Evolutionary conservation across 2,329 filamentous ascomycete species (phyloP).

Genomic region (Aspergillus versicolor): DNA sequence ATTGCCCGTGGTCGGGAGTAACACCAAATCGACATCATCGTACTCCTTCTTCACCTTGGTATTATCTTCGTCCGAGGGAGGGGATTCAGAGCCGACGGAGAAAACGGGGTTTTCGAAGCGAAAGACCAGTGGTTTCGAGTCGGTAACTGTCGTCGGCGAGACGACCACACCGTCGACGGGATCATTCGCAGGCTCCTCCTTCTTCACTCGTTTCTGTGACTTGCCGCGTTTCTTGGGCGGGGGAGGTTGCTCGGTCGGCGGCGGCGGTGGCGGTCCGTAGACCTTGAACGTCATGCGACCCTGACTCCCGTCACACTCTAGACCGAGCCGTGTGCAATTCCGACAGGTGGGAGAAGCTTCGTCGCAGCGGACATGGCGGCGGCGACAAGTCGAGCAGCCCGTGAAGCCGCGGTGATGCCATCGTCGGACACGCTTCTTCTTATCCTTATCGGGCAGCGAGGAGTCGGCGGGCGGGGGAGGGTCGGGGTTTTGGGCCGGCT

Average conservation of each 20-base stretch:
- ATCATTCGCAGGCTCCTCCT: constrained; percentile 13
- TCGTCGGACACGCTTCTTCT: constrained; percentile 35
- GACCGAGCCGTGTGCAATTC: constrained; percentile 36
- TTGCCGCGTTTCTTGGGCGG: constrained; percentile 23
- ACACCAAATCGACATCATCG: not conserved
- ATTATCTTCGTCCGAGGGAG: constrained; percentile 5
- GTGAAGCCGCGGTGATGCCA: constrained; percentile 46
- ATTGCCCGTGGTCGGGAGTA: not conserved
- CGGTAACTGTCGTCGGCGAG: constrained; percentile 26
- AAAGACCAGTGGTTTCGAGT: constrained; percentile 20
- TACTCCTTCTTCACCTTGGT: constrained; percentile 5
- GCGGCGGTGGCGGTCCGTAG: constrained; percentile 31
- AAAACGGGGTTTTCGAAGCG: constrained; percentile 28
- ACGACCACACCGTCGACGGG: constrained; percentile 24
- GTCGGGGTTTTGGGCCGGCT: constrained; percentile 17
- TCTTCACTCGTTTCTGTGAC: constrained; percentile 12
- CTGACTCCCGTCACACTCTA: constrained; percentile 35
- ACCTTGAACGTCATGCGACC: constrained; percentile 40
- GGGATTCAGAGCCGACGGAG: constrained; percentile 14
- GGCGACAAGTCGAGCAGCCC: constrained; percentile 42
- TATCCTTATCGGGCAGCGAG: constrained; percentile 22
- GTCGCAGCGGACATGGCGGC: constrained; percentile 41
- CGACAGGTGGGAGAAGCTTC: constrained; percentile 37
- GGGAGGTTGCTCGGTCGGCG: constrained; percentile 14
- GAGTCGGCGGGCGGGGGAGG: constrained; percentile 13